Base-by-base conservation (phyloP, 139 green algal species). In the Picochlorum sp. region DNA sequence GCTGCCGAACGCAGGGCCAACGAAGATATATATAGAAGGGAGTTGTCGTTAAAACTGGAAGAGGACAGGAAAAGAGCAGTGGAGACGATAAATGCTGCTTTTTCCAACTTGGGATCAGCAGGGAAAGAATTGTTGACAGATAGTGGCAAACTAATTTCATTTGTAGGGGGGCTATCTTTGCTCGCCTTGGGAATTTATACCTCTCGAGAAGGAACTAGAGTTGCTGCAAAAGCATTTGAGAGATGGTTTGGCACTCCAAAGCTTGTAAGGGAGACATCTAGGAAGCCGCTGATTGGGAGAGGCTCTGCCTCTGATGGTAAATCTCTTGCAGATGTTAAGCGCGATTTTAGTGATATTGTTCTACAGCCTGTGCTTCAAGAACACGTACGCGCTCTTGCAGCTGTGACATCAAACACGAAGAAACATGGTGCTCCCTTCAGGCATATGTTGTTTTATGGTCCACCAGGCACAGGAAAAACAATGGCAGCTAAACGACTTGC, bases 401-500 rank as follows among this genome's bases (percentile, higher is more conserved):
- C 81, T 7, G 59, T 80, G 37, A 91, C 90, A 10, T 73, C 89
- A 66, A 97, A 96, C 76, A 96, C 91, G 4, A 89, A 88, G 70
- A 63, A 59, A 20, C 88, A 96, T 73, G 81, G 83, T 7, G 93
- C 90, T 2, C 91, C 93, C 31, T 98, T 97, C 80, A 71, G 90
- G 30, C 91, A 98, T 72, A 93, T 97, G 83, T 76, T 95, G 8
- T 95, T 94, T 69, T 89, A 89, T 44, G 84, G 82, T 6, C 82
- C 82, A 26, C 81, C 84, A 36, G 82, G 81, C 53, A 91, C 88
- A 13, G 91, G 93, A 51, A 99, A 99, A 78, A 97, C 91, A 14
- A 89, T 99, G 85, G 91, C 85, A 0, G 93, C 93, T 52, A 96
- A 95, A 77, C 74, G 89, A 55, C 76, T 99, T 55, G 93, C 93